Percentiles rank a stretch among this genome's conserved stretches.
Conservation (phyloP, 768 basidiomycete species). For the Rhizopogon vesiculosus region DNA sequence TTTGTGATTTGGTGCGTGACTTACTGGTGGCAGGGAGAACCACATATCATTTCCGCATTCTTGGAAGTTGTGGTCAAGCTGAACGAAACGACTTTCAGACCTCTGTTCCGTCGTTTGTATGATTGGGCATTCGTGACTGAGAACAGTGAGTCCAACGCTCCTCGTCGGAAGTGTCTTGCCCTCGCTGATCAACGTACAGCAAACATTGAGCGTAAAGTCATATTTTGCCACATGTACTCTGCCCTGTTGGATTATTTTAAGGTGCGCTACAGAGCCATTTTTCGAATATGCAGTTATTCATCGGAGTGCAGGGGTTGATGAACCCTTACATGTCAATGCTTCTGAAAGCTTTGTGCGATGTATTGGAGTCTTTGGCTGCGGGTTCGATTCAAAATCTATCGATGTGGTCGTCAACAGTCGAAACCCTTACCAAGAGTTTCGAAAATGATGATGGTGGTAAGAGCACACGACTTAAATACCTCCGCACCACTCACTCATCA, state of each 20-base stretch:
- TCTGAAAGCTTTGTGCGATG: constrained; percentile 59
- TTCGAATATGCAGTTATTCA: constrained; percentile 1
- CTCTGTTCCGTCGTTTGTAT: constrained; percentile 84
- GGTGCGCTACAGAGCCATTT: constrained; percentile 35
- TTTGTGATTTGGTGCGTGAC: neutral
- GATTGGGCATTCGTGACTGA: constrained; percentile 88
- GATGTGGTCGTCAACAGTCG: constrained; percentile 63
- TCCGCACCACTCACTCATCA: neutral
- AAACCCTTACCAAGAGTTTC: constrained; percentile 65
- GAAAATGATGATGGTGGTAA: constrained; percentile 76
- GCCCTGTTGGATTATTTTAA: constrained; percentile 85
- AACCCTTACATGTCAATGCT: constrained; percentile 86
- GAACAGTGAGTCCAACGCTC: constrained; percentile 30
- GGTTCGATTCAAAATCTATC: constrained; percentile 26
- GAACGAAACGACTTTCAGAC: constrained; percentile 87
- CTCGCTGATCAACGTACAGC: constrained; percentile 6
- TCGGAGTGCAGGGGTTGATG: constrained; percentile 61
- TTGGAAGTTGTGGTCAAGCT: constrained; percentile 87
- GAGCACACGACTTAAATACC: constrained; percentile 14
- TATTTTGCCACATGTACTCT: constrained; percentile 72
- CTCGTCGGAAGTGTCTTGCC: neutral
- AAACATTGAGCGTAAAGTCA: constrained; percentile 49
- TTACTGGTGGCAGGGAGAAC: constrained; percentile 40
- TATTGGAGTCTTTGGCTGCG: constrained; percentile 44
- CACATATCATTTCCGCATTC: constrained; percentile 64